These are phyloP conservation scores for Phycomyces nitens DNA, from an alignment of 192 early-diverging fungal species.

Conservation along the genomic window DNA sequence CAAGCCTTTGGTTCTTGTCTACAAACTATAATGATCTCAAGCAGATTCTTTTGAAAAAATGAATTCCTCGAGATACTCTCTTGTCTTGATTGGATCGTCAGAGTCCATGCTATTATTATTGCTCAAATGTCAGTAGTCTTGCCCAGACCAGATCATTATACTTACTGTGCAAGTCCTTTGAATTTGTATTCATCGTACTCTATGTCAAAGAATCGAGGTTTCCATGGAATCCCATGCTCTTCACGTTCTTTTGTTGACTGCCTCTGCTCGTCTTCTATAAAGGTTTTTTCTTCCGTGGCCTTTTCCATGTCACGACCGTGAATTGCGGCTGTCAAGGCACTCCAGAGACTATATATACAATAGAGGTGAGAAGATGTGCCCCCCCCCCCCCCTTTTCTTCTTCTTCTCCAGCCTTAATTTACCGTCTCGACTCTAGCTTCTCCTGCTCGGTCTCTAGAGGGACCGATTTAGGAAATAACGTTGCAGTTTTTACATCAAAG, in stretches of 20 bases:
- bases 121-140: neutral
- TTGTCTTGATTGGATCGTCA: neutral
- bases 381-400: neutral
- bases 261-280: slow-evolving; percentile 74
- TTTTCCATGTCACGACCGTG: slow-evolving; percentile 56
- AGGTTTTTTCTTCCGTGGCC: slow-evolving; percentile 65
- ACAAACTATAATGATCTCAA: too few relatives aligned
- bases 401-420: neutral
- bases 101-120: slow-evolving; percentile 15
- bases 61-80: too few relatives aligned
- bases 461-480: slow-evolving; percentile 66
- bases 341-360: slow-evolving; percentile 53
- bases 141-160: neutral
- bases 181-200: slow-evolving; percentile 22
- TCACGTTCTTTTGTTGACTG: slow-evolving; percentile 17
- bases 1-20: neutral
- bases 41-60: too few relatives aligned
- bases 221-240: slow-evolving; percentile 22
- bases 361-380: too few relatives aligned
- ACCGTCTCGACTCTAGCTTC: slow-evolving; percentile 79
- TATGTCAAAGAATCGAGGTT: slow-evolving; percentile 24
- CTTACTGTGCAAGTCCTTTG: slow-evolving; percentile 23
- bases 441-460: slow-evolving; percentile 71
- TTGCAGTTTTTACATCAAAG: slow-evolving; percentile 69
- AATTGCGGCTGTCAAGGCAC: slow-evolving; percentile 68